A percentile compares a stretch with the other conserved stretches of the same genome.
phyloP scores from a whole-genome alignment of 208 protist genomes.

The Acanthamoeba triangularis region DNA sequence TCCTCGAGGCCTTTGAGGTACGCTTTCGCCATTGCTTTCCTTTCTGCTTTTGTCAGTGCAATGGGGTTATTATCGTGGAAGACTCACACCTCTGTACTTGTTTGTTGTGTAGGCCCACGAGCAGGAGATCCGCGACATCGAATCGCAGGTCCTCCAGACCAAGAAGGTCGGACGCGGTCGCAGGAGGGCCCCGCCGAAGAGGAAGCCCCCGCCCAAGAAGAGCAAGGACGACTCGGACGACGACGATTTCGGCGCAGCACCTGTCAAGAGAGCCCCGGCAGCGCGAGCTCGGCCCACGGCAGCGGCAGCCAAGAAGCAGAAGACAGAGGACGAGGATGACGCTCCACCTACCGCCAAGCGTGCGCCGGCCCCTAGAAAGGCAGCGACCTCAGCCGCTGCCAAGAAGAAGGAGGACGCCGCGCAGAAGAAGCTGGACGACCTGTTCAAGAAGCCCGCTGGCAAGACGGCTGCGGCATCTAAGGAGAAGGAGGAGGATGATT shows the following conservation, averaged over 20 bases:
- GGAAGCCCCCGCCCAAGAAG: not conserved
- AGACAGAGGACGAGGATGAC: not conserved
- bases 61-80: not conserved
- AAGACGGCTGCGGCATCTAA: not conserved
- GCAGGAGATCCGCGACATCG: conserved; percentile 36
- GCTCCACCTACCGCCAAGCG: conserved; percentile 12
- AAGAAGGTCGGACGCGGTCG: conserved; percentile 39
- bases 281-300: not conserved
- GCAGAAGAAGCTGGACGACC: conserved; percentile 54
- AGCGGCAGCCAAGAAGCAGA: conserved; percentile 6
- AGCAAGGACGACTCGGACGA: conserved; percentile 70
- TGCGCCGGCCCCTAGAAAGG: not conserved
- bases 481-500: not conserved
- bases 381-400: not conserved
- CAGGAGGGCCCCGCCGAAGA: conserved; percentile 49
- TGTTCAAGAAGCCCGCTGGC: conserved; percentile 71
- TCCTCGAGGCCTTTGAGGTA: conserved; percentile 71
- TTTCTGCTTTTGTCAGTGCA: not conserved
- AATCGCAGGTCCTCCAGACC: not conserved
- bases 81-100: not conserved
- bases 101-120: not conserved
- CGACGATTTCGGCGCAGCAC: conserved; percentile 4
- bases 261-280: not conserved
- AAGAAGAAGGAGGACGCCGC: conserved; percentile 6
- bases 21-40: not conserved